Evolutionary conservation across 2,329 filamentous ascomycete genomes (phyloP).

Genomic region (Penicillium oxalicum): DNA sequence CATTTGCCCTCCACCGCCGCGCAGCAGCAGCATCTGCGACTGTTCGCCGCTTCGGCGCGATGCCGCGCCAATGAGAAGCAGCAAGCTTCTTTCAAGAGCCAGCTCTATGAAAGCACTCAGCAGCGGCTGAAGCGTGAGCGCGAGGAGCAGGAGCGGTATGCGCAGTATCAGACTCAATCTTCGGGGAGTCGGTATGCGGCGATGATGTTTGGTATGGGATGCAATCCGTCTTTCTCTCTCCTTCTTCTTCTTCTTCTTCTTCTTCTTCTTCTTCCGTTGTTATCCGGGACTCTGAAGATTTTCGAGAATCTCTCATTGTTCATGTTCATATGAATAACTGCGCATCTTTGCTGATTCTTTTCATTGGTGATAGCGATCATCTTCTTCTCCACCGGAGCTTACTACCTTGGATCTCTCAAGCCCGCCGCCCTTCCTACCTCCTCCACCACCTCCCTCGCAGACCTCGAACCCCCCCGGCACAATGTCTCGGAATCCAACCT

Average conservation of each 20-base stretch:
- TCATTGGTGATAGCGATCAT: slow-evolving; percentile 46
- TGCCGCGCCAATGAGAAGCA: slow-evolving; percentile 24
- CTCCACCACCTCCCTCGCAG: slow-evolving; percentile 54
- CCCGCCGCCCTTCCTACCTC: slow-evolving; percentile 42
- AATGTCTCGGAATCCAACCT: slow-evolving; percentile 53
- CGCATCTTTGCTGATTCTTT: slow-evolving; percentile 3
- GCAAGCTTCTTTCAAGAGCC: slow-evolving; percentile 51
- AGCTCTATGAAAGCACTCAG: slow-evolving; percentile 57
- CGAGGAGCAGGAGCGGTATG: slow-evolving; percentile 49
- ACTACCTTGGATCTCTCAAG: slow-evolving; percentile 50
- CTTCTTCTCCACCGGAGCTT: slow-evolving; percentile 48
- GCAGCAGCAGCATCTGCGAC: slow-evolving; percentile 2
- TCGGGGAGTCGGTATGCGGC: slow-evolving; percentile 36
- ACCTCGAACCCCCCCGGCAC: slow-evolving; percentile 46
- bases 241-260: too few relatives aligned
- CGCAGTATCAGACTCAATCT: slow-evolving; percentile 39
- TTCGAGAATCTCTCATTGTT: too few relatives aligned
- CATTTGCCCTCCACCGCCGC: too few relatives aligned
- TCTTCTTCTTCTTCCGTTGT: too few relatives aligned
- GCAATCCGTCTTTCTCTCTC: not conserved
- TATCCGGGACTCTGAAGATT: too few relatives aligned
- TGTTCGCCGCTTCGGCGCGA: slow-evolving; percentile 18
- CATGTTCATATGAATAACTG: not conserved
- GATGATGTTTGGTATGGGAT: slow-evolving; percentile 29
- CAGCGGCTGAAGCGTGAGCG: slow-evolving; percentile 54